These are phyloP conservation scores for Cercophora samala DNA, from an alignment of 495 filamentous ascomycete genomes.

Conservation along the genomic window DNA sequence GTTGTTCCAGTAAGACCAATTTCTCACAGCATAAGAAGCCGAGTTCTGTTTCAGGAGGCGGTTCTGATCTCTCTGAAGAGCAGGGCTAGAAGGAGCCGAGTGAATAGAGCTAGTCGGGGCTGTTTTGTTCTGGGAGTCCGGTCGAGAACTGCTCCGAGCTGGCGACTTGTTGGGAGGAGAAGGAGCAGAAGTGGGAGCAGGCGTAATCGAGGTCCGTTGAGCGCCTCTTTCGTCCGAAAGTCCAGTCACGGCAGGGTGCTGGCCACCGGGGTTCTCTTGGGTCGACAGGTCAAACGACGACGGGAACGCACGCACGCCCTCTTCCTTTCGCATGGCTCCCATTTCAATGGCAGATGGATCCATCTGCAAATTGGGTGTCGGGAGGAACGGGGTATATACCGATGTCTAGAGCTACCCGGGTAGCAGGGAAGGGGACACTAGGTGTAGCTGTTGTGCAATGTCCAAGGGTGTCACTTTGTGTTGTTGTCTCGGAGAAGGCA, in stretches of 20 bases:
- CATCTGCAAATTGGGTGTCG: neutral
- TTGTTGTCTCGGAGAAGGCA: conserved; percentile 12
- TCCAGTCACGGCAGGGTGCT: neutral
- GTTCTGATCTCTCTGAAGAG: neutral
- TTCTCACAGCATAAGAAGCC: neutral
- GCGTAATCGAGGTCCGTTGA: neutral
- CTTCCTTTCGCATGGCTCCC: neutral
- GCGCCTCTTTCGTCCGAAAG: neutral
- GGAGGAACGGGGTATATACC: neutral
- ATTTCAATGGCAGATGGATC: neutral
- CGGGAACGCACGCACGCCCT: neutral
- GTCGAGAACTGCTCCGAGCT: neutral
- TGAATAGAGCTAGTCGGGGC: neutral
- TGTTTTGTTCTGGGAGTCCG: neutral
- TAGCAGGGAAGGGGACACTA: neutral
- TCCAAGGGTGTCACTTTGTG: neutral
- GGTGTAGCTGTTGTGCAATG: neutral
- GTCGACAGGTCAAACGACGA: neutral
- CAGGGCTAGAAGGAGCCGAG: neutral
- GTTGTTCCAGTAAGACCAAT: neutral
- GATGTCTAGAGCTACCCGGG: neutral
- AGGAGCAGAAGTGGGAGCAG: neutral
- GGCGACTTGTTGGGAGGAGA: neutral
- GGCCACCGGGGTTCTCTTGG: neutral
- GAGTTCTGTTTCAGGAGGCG: neutral